These are phyloP conservation scores for Alternaria novae-zelandiae DNA, from an alignment of 2,329 filamentous ascomycete species.

Conservation along the genomic window DNA sequence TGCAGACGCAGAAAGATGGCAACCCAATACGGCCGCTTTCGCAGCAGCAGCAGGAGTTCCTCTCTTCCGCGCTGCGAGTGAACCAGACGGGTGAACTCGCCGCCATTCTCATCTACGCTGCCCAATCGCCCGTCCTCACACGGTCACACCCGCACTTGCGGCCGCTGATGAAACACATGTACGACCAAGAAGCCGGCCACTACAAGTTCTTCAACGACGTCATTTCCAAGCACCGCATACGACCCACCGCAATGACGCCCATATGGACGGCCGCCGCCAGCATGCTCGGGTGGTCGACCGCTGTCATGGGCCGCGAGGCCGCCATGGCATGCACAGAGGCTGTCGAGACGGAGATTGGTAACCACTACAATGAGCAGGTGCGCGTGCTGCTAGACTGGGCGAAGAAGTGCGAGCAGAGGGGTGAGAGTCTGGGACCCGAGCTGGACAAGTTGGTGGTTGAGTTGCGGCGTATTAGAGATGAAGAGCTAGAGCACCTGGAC, in stretches of 20 bases:
- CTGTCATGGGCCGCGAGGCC: conserved; percentile 85
- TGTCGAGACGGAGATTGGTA: conserved; percentile 96
- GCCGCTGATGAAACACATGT: conserved; percentile 95
- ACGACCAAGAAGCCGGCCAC: conserved; percentile 92
- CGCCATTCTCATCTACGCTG: conserved; percentile 89
- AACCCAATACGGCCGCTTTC: conserved; percentile 37
- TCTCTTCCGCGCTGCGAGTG: conserved; percentile 71
- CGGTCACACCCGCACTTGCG: conserved; percentile 84
- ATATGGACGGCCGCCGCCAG: conserved; percentile 84
- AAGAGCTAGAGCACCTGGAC: conserved; percentile 96
- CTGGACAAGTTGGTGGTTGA: conserved; percentile 74
- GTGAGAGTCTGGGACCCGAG: conserved; percentile 82
- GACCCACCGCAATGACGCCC: conserved; percentile 91
- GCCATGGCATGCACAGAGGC: conserved; percentile 99
- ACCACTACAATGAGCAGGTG: conserved; percentile 94
- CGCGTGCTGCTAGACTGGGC: conserved; percentile 81
- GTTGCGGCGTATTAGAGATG: conserved; percentile 84
- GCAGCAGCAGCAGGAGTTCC: conserved; percentile 42
- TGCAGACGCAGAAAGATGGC: conserved; percentile 13
- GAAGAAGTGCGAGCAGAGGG: conserved; percentile 73
- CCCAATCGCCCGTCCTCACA: conserved; percentile 83
- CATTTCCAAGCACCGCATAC: conserved; percentile 83
- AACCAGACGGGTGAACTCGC: conserved; percentile 99
- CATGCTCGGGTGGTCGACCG: conserved; percentile 86
- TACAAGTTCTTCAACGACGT: conserved; percentile 84